phyloP scores from a whole-genome alignment of 148 eudicot genomes.

The Vaccinium corymbosum region DNA sequence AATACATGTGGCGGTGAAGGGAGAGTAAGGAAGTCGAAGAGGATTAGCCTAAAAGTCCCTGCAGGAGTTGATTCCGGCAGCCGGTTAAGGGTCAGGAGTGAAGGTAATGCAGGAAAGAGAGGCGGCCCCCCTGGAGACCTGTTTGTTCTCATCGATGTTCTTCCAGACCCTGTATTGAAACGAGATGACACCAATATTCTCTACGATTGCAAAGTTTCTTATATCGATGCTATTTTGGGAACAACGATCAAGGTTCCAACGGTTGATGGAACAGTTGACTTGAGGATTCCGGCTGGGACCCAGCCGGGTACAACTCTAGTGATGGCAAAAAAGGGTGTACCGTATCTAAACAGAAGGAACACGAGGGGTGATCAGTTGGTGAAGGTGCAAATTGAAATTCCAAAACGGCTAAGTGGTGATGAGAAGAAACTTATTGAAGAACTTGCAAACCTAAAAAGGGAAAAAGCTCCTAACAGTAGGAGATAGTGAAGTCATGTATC shows the following conservation, averaged over 20 bases:
- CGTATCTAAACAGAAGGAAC: conserved; percentile 58
- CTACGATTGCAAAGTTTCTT: conserved; percentile 78
- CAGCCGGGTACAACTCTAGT: conserved; percentile 91
- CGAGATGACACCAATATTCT: conserved; percentile 83
- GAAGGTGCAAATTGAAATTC: conserved; percentile 84
- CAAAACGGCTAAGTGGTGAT: conserved; percentile 65
- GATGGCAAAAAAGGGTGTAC: conserved; percentile 95
- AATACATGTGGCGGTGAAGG: conserved; percentile 82
- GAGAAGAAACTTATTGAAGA: conserved; percentile 90
- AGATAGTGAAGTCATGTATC: conserved; percentile 28
- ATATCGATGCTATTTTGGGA: conserved; percentile 90
- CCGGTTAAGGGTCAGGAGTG: conserved; percentile 71
- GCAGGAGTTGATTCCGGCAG: conserved; percentile 92
- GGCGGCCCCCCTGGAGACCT: conserved; percentile 94
- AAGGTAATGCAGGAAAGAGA: conserved; percentile 85
- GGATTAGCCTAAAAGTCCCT: conserved; percentile 81
- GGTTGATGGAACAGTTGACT: conserved; percentile 83
- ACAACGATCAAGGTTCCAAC: conserved; percentile 80
- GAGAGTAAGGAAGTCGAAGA: conserved; percentile 69
- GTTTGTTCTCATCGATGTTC: conserved; percentile 63
- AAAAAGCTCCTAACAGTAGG: conserved; percentile 58
- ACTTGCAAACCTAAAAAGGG: conserved; percentile 66
- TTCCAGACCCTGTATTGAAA: conserved; percentile 68
- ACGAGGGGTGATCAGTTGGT: conserved; percentile 89
- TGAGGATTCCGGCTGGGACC: conserved; percentile 85